These are phyloP conservation scores for Prillingera fragicola DNA, from an alignment of 1,284 basidiomycete genomes.

Conservation along the genomic window DNA sequence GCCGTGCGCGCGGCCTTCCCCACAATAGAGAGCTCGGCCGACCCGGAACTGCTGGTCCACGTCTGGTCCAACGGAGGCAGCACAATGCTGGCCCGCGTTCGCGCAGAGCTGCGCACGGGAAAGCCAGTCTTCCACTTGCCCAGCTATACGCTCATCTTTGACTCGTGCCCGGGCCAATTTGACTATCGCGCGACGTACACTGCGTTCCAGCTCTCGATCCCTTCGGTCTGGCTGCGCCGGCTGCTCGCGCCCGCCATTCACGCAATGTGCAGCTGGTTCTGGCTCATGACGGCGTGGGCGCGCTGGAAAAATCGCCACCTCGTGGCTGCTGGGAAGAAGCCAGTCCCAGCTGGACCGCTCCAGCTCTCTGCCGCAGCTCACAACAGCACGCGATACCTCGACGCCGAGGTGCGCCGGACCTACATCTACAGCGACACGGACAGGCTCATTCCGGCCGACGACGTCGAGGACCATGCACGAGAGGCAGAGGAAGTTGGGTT, in stretches of 20 bases:
- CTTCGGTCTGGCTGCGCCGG: not conserved
- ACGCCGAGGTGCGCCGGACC: conserved; percentile 6
- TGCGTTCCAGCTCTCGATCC: conserved; percentile 4
- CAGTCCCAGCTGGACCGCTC: not conserved
- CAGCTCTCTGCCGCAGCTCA: not conserved
- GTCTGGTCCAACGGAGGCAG: conserved; percentile 16
- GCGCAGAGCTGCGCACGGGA: not conserved
- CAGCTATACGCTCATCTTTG: conserved; percentile 10
- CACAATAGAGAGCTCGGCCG: too few species aligned
- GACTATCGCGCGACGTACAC: conserved; percentile 2
- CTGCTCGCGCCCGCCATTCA: conserved; percentile 9
- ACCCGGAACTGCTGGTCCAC: conserved; percentile 12
- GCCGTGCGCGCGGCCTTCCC: not conserved
- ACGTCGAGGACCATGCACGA: conserved; percentile 13
- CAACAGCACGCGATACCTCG: not conserved
- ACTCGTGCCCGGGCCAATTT: conserved; percentile 14
- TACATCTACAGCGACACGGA: conserved; percentile 17
- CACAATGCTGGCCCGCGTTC: conserved; percentile 2
- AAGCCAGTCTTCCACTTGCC: conserved; percentile 2
- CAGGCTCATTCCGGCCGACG: conserved; percentile 7
- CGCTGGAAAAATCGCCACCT: too few species aligned
- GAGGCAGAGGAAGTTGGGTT: conserved; percentile 7
- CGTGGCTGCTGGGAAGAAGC: not conserved
- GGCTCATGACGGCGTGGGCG: conserved; percentile 4
- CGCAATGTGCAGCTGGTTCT: conserved; percentile 6